A percentile compares a stretch with the other conserved stretches of the same genome.
These are phyloP conservation scores for Phtheirospermum japonicum DNA, from an alignment of 257 asterid genomes.

Conservation along the genomic window DNA sequence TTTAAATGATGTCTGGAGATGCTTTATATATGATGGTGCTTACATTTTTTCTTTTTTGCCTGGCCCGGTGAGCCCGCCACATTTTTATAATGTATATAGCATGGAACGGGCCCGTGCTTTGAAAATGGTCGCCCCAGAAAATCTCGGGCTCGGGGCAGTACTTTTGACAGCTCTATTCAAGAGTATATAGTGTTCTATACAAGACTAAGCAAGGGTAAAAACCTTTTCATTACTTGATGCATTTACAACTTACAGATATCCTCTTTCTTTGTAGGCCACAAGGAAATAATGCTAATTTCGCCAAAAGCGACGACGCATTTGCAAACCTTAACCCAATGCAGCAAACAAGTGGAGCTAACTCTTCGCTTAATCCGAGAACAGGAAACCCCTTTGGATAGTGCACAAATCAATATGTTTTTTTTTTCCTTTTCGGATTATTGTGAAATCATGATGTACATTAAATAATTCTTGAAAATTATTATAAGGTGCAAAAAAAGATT, in stretches of 20 bases:
- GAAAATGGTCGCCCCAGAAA: no score
- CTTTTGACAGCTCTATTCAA: background rate
- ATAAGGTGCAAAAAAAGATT: no score
- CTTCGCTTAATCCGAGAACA: slow-evolving; percentile 36
- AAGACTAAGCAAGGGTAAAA: background rate
- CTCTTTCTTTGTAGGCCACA: slow-evolving; percentile 47
- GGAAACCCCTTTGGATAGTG: slow-evolving; percentile 76
- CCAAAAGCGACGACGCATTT: slow-evolving; percentile 45
- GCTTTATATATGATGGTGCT: no score
- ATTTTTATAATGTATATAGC: no score
- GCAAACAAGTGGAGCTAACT: slow-evolving; percentile 34
- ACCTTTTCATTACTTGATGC: slow-evolving; percentile 6
- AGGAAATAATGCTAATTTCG: slow-evolving; percentile 35
- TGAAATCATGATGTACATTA: background rate
- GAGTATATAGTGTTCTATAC: background rate
- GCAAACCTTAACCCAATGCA: slow-evolving; percentile 56
- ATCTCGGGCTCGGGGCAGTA: background rate
- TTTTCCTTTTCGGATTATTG: no score
- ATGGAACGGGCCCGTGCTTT: no score
- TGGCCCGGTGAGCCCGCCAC: no score
- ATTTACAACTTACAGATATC: background rate
- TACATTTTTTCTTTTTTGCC: no score
- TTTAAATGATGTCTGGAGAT: no score
- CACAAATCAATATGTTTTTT: background rate
- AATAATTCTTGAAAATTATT: background rate